Percentiles rank a stretch among this genome's conserved stretches.
Evolutionary conservation across 768 basidiomycete genomes (phyloP).

Genomic region (Lanmaoa rubissima): DNA sequence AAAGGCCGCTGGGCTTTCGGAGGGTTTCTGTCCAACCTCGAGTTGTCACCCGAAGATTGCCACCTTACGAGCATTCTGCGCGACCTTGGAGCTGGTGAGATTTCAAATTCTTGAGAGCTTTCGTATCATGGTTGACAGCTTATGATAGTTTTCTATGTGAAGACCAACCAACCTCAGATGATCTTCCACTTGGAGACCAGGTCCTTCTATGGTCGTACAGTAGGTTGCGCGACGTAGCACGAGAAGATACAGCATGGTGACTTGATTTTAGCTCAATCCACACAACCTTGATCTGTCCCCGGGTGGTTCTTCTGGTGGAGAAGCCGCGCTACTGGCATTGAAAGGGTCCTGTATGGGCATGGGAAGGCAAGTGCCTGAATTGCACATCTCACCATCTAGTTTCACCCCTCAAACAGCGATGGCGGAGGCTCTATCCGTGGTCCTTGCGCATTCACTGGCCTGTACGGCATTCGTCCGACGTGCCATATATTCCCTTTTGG

Average conservation of each 20-base stretch:
- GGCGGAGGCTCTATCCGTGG: conserved; percentile 39
- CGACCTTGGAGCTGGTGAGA: conserved; percentile 41
- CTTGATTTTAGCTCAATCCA: conserved; percentile 40
- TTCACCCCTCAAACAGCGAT: conserved; percentile 19
- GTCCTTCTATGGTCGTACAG: conserved; percentile 35
- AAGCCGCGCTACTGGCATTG: conserved; percentile 46
- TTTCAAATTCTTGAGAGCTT: not conserved
- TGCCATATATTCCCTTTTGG: conserved; percentile 30
- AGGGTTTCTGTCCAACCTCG: conserved; percentile 33
- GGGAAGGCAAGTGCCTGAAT: conserved; percentile 34
- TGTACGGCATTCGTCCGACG: conserved; percentile 43
- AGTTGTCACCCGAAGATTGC: conserved; percentile 26
- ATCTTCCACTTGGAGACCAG: conserved; percentile 39
- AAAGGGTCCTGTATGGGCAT: conserved; percentile 46
- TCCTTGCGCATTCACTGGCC: conserved; percentile 35
- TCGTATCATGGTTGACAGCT: conserved; percentile 5
- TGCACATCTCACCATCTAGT: not conserved
- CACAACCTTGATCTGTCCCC: conserved; percentile 41
- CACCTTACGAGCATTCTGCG: conserved; percentile 37
- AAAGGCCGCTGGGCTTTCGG: conserved; percentile 39
- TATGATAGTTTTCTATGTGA: conserved; percentile 39
- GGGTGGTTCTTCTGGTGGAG: conserved; percentile 57
- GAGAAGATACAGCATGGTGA: not conserved
- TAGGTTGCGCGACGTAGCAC: not conserved
- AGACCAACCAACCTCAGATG: conserved; percentile 44